Percentiles rank a stretch among this genome's conserved stretches.
Conservation (phyloP, 1,139 yeast genomes). For the Lizanozyma gosingica region DNA sequence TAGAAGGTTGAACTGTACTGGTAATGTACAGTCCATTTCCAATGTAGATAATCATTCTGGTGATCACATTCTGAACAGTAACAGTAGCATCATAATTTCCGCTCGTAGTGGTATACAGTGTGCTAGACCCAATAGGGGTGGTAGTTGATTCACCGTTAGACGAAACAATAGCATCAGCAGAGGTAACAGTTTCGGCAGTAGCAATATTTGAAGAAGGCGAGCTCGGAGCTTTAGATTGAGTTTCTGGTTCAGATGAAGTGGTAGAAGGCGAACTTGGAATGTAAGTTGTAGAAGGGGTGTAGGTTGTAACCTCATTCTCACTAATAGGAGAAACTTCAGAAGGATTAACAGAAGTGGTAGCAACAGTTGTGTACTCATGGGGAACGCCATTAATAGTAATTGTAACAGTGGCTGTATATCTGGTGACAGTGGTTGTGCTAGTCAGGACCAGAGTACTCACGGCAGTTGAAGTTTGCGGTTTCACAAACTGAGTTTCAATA, state of each 20-base stretch:
- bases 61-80: neutral
- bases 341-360: conserved; percentile 23
- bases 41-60: neutral
- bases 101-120: neutral
- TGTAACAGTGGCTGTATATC: conserved; percentile 39
- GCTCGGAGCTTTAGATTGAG: conserved; percentile 3
- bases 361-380: conserved; percentile 31
- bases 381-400: conserved; percentile 34
- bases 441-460: conserved; percentile 24
- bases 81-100: neutral
- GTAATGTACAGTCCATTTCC: neutral
- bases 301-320: conserved; percentile 6
- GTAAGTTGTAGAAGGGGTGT: conserved; percentile 2
- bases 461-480: conserved; percentile 21
- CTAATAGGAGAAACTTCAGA: conserved; percentile 8
- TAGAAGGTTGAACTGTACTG: conserved; percentile 2
- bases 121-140: conserved; percentile 3
- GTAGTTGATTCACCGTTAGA: conserved; percentile 3
- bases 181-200: conserved; percentile 2
- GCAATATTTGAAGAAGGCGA: conserved; percentile 1
- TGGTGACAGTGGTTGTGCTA: conserved; percentile 29
- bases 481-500: conserved; percentile 20
- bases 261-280: conserved; percentile 5
- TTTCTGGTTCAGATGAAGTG: conserved; percentile 3
- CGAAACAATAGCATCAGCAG: conserved; percentile 3